Evolutionary conservation across 2,329 filamentous ascomycete species (phyloP).

Genomic region (Pezizomycotina sp.): DNA sequence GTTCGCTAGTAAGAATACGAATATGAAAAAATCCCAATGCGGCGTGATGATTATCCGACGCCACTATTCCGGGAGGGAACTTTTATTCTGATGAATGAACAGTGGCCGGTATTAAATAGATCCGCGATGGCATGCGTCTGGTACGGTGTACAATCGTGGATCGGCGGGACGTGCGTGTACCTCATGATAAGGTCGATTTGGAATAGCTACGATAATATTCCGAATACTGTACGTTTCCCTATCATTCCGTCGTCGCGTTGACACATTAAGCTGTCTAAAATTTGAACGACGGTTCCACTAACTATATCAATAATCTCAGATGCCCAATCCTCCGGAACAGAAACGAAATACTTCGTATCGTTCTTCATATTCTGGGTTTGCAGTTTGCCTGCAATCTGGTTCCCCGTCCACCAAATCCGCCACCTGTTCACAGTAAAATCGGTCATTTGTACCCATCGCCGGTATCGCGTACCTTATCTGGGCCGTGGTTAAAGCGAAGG

Average conservation of each 20-base stretch:
- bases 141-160: conserved; percentile 76
- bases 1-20: conserved; percentile 6
- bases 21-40: neutral
- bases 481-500: conserved; percentile 67
- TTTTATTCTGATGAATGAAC: too few species aligned
- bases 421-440: conserved; percentile 87
- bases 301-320: conserved; percentile 46
- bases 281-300: conserved; percentile 16
- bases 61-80: too few species aligned
- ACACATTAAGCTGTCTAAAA: neutral
- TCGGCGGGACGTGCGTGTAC: conserved; percentile 69
- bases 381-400: conserved; percentile 72
- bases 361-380: conserved; percentile 78
- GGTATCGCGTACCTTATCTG: conserved; percentile 77
- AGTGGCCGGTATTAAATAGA: conserved; percentile 23
- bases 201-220: conserved; percentile 42
- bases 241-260: conserved; percentile 2
- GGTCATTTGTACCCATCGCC: conserved; percentile 64
- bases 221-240: conserved; percentile 18
- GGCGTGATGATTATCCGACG: too few species aligned
- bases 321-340: conserved; percentile 48
- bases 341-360: conserved; percentile 56
- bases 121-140: conserved; percentile 50
- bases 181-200: conserved; percentile 81
- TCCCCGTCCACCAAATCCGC: conserved; percentile 72